Evolutionary conservation across 805 yeast species (phyloP).

Genomic region (Priceomyces haplophilus): DNA sequence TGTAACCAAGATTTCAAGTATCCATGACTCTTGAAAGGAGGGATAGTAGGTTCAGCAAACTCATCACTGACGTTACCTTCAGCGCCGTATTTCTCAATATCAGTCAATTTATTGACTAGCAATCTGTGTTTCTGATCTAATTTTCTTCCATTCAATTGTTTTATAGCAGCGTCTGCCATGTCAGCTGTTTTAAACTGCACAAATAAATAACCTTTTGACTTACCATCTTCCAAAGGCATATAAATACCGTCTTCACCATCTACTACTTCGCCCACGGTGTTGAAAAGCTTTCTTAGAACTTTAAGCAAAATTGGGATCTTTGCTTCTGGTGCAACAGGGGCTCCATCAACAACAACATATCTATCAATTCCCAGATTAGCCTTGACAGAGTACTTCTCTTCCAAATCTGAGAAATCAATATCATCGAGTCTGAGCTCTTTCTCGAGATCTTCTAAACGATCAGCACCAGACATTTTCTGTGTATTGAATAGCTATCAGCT

Average conservation of each 20-base stretch:
- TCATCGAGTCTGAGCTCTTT: constrained; percentile 44
- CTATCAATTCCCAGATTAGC: constrained; percentile 64
- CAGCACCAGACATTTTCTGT: constrained; percentile 19
- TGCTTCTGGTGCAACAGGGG: constrained; percentile 90
- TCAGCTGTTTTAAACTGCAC: constrained; percentile 71
- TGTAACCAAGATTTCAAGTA: constrained; percentile 88
- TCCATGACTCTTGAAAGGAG: constrained; percentile 72
- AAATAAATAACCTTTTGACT: constrained; percentile 82
- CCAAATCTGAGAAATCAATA: constrained; percentile 81
- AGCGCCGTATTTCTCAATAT: constrained; percentile 73
- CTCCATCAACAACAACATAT: constrained; percentile 88
- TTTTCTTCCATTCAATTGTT: constrained; percentile 80
- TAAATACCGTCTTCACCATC: constrained; percentile 61
- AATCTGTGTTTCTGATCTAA: constrained; percentile 91
- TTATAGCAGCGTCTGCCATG: constrained; percentile 75
- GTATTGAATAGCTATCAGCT: background rate
- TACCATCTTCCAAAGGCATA: constrained; percentile 78
- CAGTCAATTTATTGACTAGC: constrained; percentile 76
- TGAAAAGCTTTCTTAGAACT: constrained; percentile 78
- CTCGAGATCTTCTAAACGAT: constrained; percentile 32
- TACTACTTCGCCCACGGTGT: constrained; percentile 70
- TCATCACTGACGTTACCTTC: constrained; percentile 59
- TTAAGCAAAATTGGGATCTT: constrained; percentile 81
- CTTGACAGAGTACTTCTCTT: constrained; percentile 61
- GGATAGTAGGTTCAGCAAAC: constrained; percentile 68